phyloP scores from a whole-genome alignment of 2,329 filamentous ascomycete species.

The Penicillium oxalicum region DNA sequence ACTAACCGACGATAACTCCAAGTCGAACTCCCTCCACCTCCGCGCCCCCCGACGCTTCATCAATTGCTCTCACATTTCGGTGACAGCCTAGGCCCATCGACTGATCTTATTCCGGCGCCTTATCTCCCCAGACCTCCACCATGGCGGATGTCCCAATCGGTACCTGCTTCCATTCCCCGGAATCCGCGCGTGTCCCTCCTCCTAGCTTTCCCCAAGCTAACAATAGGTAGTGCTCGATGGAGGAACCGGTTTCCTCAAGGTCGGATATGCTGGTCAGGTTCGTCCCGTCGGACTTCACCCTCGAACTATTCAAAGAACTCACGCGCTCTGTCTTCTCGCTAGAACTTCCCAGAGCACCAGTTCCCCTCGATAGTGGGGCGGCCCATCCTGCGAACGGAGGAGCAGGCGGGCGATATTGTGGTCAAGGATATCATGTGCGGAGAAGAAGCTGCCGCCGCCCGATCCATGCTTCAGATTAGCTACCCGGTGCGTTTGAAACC shows the following conservation, averaged over 20 bases:
- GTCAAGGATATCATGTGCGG: slow-evolving; percentile 99
- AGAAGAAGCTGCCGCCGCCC: slow-evolving; percentile 90
- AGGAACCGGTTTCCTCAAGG: slow-evolving; percentile 99
- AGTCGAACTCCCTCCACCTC: slow-evolving; percentile 14
- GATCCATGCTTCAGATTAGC: slow-evolving; percentile 96
- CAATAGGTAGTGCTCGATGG: slow-evolving; percentile 80
- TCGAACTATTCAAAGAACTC: not conserved
- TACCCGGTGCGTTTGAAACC: slow-evolving; percentile 62
- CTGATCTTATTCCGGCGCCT: not conserved
- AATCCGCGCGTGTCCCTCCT: slow-evolving; percentile 19
- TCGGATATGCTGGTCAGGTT: slow-evolving; percentile 91
- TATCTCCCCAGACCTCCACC: slow-evolving; percentile 16
- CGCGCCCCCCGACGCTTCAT: slow-evolving; percentile 9
- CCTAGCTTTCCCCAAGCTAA: slow-evolving; percentile 26
- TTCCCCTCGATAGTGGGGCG: slow-evolving; percentile 97
- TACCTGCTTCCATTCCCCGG: slow-evolving; percentile 24
- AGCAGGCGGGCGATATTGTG: slow-evolving; percentile 65
- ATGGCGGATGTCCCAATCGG: slow-evolving; percentile 49
- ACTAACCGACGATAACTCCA: slow-evolving; percentile 18
- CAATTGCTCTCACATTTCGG: slow-evolving; percentile 14
- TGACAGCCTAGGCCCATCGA: slow-evolving; percentile 5
- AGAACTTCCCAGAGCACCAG: slow-evolving; percentile 99
- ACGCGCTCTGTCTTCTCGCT: slow-evolving; percentile 9
- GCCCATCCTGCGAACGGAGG: slow-evolving; percentile 94
- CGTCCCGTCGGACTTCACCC: slow-evolving; percentile 29